Base-by-base conservation (phyloP, 208 protist species). In the Trypanosoma melophagium region DNA sequence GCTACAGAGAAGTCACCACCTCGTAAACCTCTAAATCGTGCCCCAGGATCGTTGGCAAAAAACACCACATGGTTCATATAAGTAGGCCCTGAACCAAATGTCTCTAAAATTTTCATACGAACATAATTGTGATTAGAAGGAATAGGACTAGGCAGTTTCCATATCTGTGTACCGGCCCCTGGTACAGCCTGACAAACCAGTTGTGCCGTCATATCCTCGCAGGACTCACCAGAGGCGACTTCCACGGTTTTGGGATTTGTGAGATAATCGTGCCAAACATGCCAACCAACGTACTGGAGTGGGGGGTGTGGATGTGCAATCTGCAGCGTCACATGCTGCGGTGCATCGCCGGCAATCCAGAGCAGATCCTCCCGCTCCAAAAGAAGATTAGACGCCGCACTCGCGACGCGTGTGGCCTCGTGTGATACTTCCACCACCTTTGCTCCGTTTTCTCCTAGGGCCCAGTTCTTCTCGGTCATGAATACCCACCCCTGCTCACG, bases 51-150 rank as follows among this genome's bases (percentile, higher is more conserved):
- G 13, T 77, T 78, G 45, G 86, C 85, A 45, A 94, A 85, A 7
- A 94, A 75, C 17, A 92, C 70, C 14, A 94, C 54, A 49, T 86
- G 84, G 74, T 93, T 96, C 84, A 96, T 85, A 81, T 93, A 94
- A 44, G 88, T 93, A 0, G 86, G 84, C 17, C 87, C 87, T 2
- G 79, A 66, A 0, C 78, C 82, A 72, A 96, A 96, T 7, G 86
- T 93, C 25, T 85, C 74, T 24, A 79, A 41, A 38, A 96, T 90
- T 16, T 40, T 81, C 22, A 92, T 82, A 17, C 90, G 87, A 45
- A 93, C 74, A 69, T 81, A 84, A 4, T 41, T 35, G 64, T 96
- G 83, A 25, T 80, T 62, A 1, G 79, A 25, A 0, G 86, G 83
- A 66, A 96, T 94, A 2, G 87, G 51, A 21, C 47, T 60, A 3